A percentile compares a stretch with the other conserved stretches of the same genome.
These are phyloP conservation scores for Xylariaceae sp. DNA, from an alignment of 2,329 filamentous ascomycete genomes.

Conservation along the genomic window DNA sequence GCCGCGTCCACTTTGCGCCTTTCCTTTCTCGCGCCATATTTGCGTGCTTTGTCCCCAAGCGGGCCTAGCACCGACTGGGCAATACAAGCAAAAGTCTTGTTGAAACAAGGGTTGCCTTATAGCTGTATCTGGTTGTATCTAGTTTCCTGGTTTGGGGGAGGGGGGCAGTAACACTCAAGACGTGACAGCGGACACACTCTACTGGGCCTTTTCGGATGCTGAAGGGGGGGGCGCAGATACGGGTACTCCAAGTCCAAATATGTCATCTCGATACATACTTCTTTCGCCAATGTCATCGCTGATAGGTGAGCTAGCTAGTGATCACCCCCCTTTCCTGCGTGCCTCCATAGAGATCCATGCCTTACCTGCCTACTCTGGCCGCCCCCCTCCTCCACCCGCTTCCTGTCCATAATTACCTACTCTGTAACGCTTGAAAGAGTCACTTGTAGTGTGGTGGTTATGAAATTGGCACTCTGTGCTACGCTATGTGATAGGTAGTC, in stretches of 20 bases:
- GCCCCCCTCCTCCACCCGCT: slow-evolving; percentile 27
- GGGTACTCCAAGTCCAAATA: slow-evolving; percentile 30
- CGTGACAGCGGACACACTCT: no score
- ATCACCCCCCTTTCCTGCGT: slow-evolving; percentile 25
- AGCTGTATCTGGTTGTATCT: no score
- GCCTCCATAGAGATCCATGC: slow-evolving; percentile 35
- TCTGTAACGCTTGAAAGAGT: neutral
- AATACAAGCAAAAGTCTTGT: neutral
- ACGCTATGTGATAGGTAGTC: slow-evolving; percentile 17
- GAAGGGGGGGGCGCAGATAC: slow-evolving; percentile 26
- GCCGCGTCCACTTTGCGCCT: no score
- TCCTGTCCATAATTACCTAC: neutral
- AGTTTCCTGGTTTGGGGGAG: slow-evolving; percentile 35
- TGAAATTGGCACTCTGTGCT: slow-evolving; percentile 22
- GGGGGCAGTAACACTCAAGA: slow-evolving; percentile 23
- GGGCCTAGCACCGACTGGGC: no score
- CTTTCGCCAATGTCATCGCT: slow-evolving; percentile 18
- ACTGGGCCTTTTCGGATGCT: slow-evolving; percentile 21
- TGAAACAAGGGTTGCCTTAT: neutral
- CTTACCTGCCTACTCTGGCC: slow-evolving; percentile 35
- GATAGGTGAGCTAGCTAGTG: slow-evolving; percentile 12
- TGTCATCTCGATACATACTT: slow-evolving; percentile 19
- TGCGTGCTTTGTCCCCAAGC: neutral
- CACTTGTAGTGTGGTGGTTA: slow-evolving; percentile 16
- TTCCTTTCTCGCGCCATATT: neutral